Base-by-base conservation (phyloP, 148 eudicot genomes). In the Agrostemma githago region DNA sequence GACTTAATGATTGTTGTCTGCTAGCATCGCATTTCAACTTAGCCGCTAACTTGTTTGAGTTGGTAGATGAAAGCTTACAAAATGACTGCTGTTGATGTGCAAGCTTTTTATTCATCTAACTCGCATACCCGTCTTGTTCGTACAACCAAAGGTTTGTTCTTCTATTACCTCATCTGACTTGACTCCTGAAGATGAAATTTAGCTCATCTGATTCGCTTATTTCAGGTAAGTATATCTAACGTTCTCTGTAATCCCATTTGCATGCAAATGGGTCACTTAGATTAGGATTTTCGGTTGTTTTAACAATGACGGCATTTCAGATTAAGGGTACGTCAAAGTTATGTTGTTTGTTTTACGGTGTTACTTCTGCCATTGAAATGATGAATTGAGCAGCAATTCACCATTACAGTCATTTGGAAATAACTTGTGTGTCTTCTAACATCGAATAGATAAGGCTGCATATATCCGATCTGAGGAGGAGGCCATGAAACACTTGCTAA, bases 41-140 rank as follows among this genome's bases (percentile, higher is more conserved):
- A 19, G n/a, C 14, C 40, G 5, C 43, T 70, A 34, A 70, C 61
- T 70, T 42, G 67, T 72, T 43, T 72, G 56, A 11, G 20, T 53
- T 17, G 37, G 72, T 34, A 70, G 19, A 51, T 34, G 72, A 48
- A 46, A 69, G 59, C 72, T 46, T 6, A 20, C 39, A 66, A 26
- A 70, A 6, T 4, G 17, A 54, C 61, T 70, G 48, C 4, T 56
- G 16, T 5, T 37, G 63, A 60, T 20, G 63, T 60, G 37, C 62
- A 15, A 40, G 67, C 42, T 14, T 63, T 10, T 2, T 4, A 63
- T 9, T 37, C 42, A 12, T 11, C 67, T 63, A 38, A 63, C 39
- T 37, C 46, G 15, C 48, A 5, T 65, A 43, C 10, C n/a, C 5
- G 2, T 39, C 68, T 12, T 39, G 68, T 38, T 38, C 43, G 10